A percentile compares a stretch with the other conserved stretches of the same genome.
phyloP scores from a whole-genome alignment of 768 basidiomycete genomes.

The Vararia minispora region DNA sequence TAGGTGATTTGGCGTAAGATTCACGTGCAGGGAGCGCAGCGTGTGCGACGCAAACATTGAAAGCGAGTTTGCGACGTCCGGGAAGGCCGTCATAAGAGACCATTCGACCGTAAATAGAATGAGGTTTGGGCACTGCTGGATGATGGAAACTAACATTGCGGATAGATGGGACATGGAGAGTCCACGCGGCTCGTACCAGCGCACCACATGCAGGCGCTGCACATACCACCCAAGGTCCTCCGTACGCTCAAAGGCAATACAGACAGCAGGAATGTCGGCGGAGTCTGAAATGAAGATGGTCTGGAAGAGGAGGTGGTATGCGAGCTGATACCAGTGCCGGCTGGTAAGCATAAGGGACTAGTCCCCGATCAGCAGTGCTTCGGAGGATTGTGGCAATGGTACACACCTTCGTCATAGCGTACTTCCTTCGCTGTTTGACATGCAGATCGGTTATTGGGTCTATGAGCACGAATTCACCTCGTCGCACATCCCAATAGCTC shows the following conservation, averaged over 20 bases:
- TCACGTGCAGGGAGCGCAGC: conserved; percentile 53
- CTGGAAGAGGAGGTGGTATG: conserved; percentile 55
- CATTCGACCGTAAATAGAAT: conserved; percentile 63
- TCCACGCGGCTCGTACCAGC: conserved; percentile 31
- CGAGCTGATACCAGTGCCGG: conserved; percentile 48
- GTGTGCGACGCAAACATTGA: conserved; percentile 36
- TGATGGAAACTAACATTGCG: conserved; percentile 43
- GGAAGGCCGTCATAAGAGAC: conserved; percentile 48
- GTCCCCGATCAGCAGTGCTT: background rate
- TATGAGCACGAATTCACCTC: conserved; percentile 44
- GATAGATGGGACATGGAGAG: conserved; percentile 39
- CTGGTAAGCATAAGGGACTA: conserved; percentile 65
- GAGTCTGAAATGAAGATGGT: conserved; percentile 60
- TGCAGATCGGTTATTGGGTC: conserved; percentile 50
- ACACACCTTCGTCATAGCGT: conserved; percentile 56
- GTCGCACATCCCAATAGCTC: conserved; percentile 49
- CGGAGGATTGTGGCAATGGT: conserved; percentile 4
- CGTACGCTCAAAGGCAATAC: conserved; percentile 38
- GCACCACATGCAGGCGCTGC: conserved; percentile 56
- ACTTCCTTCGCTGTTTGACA: conserved; percentile 46
- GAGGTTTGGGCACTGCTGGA: conserved; percentile 60
- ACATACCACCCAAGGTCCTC: conserved; percentile 61
- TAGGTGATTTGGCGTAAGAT: conserved; percentile 40
- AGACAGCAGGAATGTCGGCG: conserved; percentile 39
- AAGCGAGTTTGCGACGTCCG: conserved; percentile 54